Evolutionary conservation across 2,329 filamentous ascomycete genomes (phyloP), one percentile per base, ranked within the genome.

Genomic region (Pestalotiopsis sp.): DNA sequence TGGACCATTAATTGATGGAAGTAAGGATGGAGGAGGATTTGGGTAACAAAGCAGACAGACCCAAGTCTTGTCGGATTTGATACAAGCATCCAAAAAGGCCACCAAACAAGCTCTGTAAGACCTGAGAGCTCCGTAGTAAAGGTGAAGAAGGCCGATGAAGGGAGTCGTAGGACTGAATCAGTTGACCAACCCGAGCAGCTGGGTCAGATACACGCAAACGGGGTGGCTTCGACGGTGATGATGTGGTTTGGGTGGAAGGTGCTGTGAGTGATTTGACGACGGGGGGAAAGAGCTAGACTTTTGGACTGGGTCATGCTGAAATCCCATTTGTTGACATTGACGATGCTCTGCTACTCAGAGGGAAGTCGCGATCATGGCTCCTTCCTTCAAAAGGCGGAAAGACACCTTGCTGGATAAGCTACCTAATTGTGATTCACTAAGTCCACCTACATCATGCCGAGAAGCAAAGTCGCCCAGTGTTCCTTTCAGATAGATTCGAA

Each of bases 11-110:
- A 49, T 56, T 57, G 39, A 49, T 66, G 41, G 39, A 49, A 66
- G 11, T 49, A 57, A 56, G 58, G 41, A 36, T 56, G 25, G 63
- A 52, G 45, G 45, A 52, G 45, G 41, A 57, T 27, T 36, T 57
- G 41, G 25, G 20, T 66, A 66, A 66, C 39, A 49, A 66, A 66
- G 63, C 49, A 66, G 63, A 38, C 36, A 56, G 49, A 49, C 63
- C 63, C 45, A 66, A 66, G 63, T 31, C 63, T 66, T 38, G 36
- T 56, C 39, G 49, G 63, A 66, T 66, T 52, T 36, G 49, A 66
- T 58, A 66, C 36, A 64, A 23, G 63, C 49, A 58, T 57, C 63
- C 41, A 66, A 66, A 58, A 56, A 57, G 49, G 49, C 25, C 45
- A 66, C 63, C 41, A 57, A 27, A 45, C 36, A 49, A 66, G 63